Evolutionary conservation across 495 filamentous ascomycete genomes (phyloP), one percentile per base, ranked within the genome.

Genomic region (Tuber melanosporum): DNA sequence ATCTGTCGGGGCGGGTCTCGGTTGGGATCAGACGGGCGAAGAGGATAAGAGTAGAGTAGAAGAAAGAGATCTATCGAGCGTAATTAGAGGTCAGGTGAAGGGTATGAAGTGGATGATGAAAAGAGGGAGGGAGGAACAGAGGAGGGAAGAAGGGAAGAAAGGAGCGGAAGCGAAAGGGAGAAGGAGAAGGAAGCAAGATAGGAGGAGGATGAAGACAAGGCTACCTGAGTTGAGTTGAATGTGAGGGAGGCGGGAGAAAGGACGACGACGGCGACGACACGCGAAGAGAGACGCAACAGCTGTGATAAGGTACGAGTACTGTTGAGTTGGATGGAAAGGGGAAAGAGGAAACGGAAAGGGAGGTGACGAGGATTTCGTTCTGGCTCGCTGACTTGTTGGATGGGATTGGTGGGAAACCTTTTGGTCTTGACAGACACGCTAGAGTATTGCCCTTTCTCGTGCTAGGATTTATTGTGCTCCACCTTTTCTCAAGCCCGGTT

Each of bases 291-390:
- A 36, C 26, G 57, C 57, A 66, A 17, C 57, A 66, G 57, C 26
- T 32, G 4, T 41, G 39, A 41, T 41, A 17, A 66, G 57, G 32
- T 66, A 32, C 57, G 36, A 12, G 32, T 66, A 32, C 57, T 66
- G 57, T 66, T 66, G 57, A 66, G 57, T 66, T 66, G 57, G 57
- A 36, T 66, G 57, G 6, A 26, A 36, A 66, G 14, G 57, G 32
- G 77, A 70, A 81, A 36, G 82, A 79, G 71, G 72, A 81, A 49
- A 78, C 74, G 79, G 77, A 71, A 74, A 75, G 75, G 76, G 78
- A 73, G 76, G 79, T 77, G 79, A 80, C 75, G 79, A 81, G 79
- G 74, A 80, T 78, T 81, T 70, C 71, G 79, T 78, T 77, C 72
- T 81, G 75, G 73, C 43, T 77, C 22, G 74, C 76, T 57, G 57